Evolutionary conservation across 331 rosid species (phyloP), one percentile per base, ranked within the genome.

Genomic region (Spiraea crenata): DNA sequence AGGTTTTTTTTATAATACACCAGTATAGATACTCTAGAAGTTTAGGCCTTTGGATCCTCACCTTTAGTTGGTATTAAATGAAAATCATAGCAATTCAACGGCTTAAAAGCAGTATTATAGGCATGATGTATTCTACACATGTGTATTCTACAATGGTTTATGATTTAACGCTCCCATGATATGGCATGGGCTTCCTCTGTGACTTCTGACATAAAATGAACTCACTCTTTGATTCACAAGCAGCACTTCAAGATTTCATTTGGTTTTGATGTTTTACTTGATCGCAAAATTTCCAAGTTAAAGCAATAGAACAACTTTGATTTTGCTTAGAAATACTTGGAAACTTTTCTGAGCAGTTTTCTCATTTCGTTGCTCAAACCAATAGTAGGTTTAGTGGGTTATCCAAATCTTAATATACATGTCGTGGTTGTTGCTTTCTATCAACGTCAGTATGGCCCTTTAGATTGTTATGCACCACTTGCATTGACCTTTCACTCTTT

Each of bases 341-440:
- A 58, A 37, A 35, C 54, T 12, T 5, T 49, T 49, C 19, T 59
- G 4, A 6, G 58, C 58, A 31, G 3, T 52, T 52, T 52, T n/a
- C 34, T 52, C 57, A n/a, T 52, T 52, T 48, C 54, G 6, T n/a
- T 48, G 4, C 16, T 15, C 7, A 49, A 49, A 49, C 54, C 54
- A 49, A 49, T 17, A 2, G 31, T 25, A 25, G 1, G 1, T 25
- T 25, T 25, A 25, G 31, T 25, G 31, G 31, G 56, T 55, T 45
- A 45, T 46, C 69, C 54, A 70, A 8, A 25, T 38, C 67, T 76
- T 44, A 62, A 54, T 55, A 35, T 17, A 52, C 59, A 42, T 44
- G 34, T 34, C 19, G 44, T 69, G 71, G 66, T 55, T 69, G 70
- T 51, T 70, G 56, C 37, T 60, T 68, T 64, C 49, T 1, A 42